Percentiles rank a stretch among this genome's conserved stretches.
phyloP scores from a whole-genome alignment of 176 grass and related monocot genomes.

The Oryza glaberrima region DNA sequence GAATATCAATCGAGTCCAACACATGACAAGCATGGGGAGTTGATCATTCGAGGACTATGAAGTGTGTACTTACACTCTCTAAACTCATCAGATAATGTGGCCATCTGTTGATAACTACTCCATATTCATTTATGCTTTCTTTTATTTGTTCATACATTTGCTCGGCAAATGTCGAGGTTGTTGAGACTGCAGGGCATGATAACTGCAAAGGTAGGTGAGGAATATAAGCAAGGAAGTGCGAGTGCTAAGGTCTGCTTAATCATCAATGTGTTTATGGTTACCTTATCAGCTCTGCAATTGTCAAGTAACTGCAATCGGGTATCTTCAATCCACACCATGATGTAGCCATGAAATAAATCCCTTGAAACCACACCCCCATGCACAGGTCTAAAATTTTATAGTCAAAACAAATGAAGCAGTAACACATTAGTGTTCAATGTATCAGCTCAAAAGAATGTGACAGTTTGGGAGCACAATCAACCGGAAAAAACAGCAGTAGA shows the following conservation, averaged over 20 bases:
- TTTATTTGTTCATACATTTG: constrained; percentile 87
- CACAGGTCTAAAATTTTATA: constrained; percentile 60
- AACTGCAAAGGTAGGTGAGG: constrained; percentile 58
- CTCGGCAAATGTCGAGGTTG: constrained; percentile 79
- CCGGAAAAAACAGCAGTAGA: constrained; percentile 17
- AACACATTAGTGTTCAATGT: constrained; percentile 8
- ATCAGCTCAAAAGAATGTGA: constrained; percentile 1
- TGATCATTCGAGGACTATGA: constrained; percentile 26
- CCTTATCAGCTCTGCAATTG: constrained; percentile 89
- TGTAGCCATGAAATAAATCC: constrained; percentile 89
- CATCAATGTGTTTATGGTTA: constrained; percentile 20
- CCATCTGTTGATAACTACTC: constrained; percentile 95
- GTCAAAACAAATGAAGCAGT: constrained; percentile 32
- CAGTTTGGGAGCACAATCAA: constrained; percentile 18
- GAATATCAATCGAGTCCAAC: constrained; percentile 15
- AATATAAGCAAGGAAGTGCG: constrained; percentile 36
- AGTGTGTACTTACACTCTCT: constrained; percentile 64
- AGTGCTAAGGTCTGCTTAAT: constrained; percentile 30
- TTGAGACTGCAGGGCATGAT: constrained; percentile 50
- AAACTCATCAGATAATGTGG: constrained; percentile 86
- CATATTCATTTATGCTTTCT: constrained; percentile 82
- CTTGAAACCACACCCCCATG: constrained; percentile 86
- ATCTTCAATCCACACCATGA: constrained; percentile 91
- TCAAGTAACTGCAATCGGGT: constrained; percentile 87
- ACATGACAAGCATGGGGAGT: constrained; percentile 12